Conservation (phyloP, 139 green algal genomes). For the Closterium sp. region DNA sequence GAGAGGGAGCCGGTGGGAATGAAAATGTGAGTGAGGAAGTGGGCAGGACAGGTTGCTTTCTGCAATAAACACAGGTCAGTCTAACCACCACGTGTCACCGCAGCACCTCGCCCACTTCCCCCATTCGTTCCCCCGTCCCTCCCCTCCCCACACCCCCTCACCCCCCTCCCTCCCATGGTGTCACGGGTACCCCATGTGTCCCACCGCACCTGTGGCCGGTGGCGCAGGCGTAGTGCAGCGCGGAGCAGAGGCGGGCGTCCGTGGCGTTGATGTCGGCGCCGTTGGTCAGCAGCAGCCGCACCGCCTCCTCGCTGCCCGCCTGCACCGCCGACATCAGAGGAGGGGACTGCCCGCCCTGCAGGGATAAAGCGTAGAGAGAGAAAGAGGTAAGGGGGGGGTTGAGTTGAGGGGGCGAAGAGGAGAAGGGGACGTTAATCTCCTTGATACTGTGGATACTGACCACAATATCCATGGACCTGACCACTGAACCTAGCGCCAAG, state of each 20-base stretch:
- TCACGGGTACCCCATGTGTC: too few species aligned
- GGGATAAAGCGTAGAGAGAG: too few species aligned
- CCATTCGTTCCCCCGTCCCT: too few species aligned
- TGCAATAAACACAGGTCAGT: too few species aligned
- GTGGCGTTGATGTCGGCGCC: constrained; percentile 19
- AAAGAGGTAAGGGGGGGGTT: not conserved
- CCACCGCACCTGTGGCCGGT: constrained; percentile 11
- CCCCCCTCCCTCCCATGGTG: too few species aligned
- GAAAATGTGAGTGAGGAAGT: not conserved
- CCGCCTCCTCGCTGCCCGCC: constrained; percentile 8
- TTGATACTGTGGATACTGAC: too few species aligned
- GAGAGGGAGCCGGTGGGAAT: not conserved
- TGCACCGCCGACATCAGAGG: constrained; percentile 13
- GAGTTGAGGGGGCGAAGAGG: not conserved
- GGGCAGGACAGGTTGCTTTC: not conserved
- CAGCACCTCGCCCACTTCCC: too few species aligned
- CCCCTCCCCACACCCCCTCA: too few species aligned
- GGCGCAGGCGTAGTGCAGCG: constrained; percentile 19
- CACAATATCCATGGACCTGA: too few species aligned
- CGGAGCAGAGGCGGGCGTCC: constrained; percentile 1
- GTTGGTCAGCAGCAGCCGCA: constrained; percentile 12
- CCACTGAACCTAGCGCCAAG: too few species aligned
- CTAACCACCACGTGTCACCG: too few species aligned
- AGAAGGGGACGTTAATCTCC: not conserved
- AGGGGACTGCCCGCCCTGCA: not conserved